Evolutionary conservation across 2,329 filamentous ascomycete genomes (phyloP), one percentile per base, ranked within the genome.

Genomic region (Davidsoniella eucalypti): DNA sequence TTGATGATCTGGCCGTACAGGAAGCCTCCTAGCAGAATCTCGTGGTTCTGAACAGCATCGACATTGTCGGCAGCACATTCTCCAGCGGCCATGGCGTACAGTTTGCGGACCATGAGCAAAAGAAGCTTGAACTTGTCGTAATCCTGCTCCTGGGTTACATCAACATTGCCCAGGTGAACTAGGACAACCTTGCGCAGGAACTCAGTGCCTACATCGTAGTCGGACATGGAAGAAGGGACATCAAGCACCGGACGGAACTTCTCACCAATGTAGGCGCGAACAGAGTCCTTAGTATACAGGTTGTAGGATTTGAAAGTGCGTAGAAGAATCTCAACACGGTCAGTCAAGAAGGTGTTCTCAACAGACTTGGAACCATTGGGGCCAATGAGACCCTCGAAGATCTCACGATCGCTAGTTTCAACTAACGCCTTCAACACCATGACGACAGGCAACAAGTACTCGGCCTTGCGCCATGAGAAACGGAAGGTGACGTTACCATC

Each of bases 391-490:
- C 84, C 84, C 65, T 96, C 88, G 54, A 93, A 96, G 42, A 98
- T 92, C 61, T 95, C 88, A 52, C 87, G 79, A 61, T 98, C 92
- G 62, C 94, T 98, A 14, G 92, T 98, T 64, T 98, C 90, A 2
- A 92, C 76, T 46, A 98, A 70, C 1, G 92, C 90, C 69, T 96
- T 98, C 56, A 98, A 68, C 33, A 98, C 80, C 90, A 98, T 96
- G 75, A 95, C 81, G 54, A 87, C 84, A 1, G 92, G 92, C 2
- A 98, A 76, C n/a, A 98, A 76, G 61, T 87, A 98, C 65, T 98
- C 92, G 58, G 87, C 87, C 67, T 98, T 98, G 57, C 88, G 76
- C 90, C 90, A 98, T 5, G 90, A 95, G 66, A 98, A 98, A 51
- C 92, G 77, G 67, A 98, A 94, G 0, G 87, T 96, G 59, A 96